Evolutionary conservation across 2,329 filamentous ascomycete genomes (phyloP), one percentile per base, ranked within the genome.

Genomic region (Kalmusia sp.): DNA sequence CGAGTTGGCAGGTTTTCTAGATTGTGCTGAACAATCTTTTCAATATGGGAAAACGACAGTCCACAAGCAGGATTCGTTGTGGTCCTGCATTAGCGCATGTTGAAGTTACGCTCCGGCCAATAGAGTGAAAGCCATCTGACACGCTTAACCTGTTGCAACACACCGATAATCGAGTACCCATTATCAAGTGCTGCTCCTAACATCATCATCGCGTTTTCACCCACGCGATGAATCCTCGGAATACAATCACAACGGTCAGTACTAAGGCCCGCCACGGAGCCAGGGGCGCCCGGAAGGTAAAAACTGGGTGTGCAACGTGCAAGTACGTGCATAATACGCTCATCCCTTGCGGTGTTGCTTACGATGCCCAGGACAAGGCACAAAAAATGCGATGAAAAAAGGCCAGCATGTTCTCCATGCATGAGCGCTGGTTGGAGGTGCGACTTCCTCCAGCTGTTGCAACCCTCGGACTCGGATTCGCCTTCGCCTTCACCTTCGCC

Each of bases 231-330:
- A 12, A 44, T 3, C 14, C n/a, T 14, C 6, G 17, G 14, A 9
- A 9, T 15, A 12, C 12, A 15, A 19, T 14, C 22, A 21, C 19
- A 4, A 34, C 14, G 22, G 21, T n/a, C 30, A 15, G 19, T 17
- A 14, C 12, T 14, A 25, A 25, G 4, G 43, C 61, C 61, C 65
- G 24, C 58, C 61, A 19, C n/a, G 49, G 45, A 15, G 49, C 49
- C 22, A 27, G 40, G 38, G 49, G 49, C 7, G 21, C 12, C 12
- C 49, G 49, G 3, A 45, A 37, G 6, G 49, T 45, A 6, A 44
- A 37, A 28, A 51, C 30, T 5, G 38, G 31, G 4, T 45, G 40
- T 24, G 27, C 22, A 21, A 51, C 40, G n/a, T 51, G 39, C 49
- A 45, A 45, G 40, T 45, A 37, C 6, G 30, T 15, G n/a, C n/a